Evolutionary conservation across 129 eudicot genomes (phyloP).

Genomic region (Chrysanthemum lavandulifolium): DNA sequence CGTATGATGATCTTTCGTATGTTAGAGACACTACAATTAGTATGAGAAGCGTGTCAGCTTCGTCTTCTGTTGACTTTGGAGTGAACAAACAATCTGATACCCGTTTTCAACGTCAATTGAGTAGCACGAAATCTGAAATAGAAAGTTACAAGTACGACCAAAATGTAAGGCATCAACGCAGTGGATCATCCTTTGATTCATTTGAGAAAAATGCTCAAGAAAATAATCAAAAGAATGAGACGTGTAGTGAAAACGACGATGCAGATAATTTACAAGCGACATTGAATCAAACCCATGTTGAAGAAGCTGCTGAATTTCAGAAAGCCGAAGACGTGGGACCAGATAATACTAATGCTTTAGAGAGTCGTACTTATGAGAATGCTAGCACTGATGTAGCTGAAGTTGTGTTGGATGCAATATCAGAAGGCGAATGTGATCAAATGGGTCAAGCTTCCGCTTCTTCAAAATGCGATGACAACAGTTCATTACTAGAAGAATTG

Average conservation of each 20-base stretch:
- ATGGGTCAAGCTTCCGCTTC: constrained; percentile 38
- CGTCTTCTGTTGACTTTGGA: constrained; percentile 71
- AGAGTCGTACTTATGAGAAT: constrained; percentile 15
- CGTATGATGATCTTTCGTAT: constrained; percentile 71
- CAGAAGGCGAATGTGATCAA: constrained; percentile 55
- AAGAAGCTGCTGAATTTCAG: constrained; percentile 39
- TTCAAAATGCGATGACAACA: constrained; percentile 34
- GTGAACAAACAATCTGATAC: not conserved
- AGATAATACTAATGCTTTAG: constrained; percentile 23
- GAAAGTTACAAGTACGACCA: constrained; percentile 53
- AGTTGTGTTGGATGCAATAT: constrained; percentile 41
- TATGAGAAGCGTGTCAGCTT: constrained; percentile 68
- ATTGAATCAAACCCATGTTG: constrained; percentile 22
- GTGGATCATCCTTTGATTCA: constrained; percentile 56
- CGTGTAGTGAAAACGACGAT: constrained; percentile 13
- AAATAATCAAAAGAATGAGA: constrained; percentile 38
- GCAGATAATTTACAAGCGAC: constrained; percentile 5
- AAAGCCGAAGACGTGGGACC: constrained; percentile 33
- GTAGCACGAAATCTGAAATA: constrained; percentile 59
- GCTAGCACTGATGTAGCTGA: constrained; percentile 35
- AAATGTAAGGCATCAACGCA: constrained; percentile 48
- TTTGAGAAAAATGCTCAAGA: constrained; percentile 33
- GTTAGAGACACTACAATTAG: constrained; percentile 64
- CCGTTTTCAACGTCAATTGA: constrained; percentile 57
- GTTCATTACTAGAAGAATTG: constrained; percentile 43